Conservation (phyloP, 768 basidiomycete species). For the Agaricus bisporus region DNA sequence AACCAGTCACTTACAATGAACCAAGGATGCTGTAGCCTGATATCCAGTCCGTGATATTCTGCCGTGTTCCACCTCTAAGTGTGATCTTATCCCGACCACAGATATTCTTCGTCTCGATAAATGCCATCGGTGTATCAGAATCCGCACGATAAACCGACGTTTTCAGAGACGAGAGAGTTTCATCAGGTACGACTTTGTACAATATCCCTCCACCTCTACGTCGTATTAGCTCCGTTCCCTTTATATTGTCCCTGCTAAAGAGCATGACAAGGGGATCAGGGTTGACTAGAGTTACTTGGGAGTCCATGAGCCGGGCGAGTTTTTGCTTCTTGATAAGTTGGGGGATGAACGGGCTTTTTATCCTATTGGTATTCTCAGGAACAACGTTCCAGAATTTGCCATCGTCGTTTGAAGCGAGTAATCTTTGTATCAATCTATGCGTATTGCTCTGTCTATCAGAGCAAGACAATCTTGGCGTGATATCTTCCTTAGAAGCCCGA, state of each 20-base stretch:
- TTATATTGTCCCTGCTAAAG: background rate
- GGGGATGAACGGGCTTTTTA: too few species aligned
- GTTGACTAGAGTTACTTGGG: slow-evolving; percentile 2
- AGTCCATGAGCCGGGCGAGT: background rate
- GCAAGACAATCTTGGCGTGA: too few species aligned
- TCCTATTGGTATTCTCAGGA: too few species aligned
- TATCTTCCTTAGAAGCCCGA: too few species aligned
- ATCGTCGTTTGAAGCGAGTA: too few species aligned
- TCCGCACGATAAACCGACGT: background rate
- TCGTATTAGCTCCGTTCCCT: background rate
- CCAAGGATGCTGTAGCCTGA: background rate
- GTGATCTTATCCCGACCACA: slow-evolving; percentile 2
- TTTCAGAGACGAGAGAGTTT: background rate
- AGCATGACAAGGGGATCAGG: background rate
- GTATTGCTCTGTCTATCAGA: too few species aligned
- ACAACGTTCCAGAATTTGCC: too few species aligned
- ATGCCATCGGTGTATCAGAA: background rate
- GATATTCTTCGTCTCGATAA: slow-evolving; percentile 2
- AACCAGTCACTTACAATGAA: background rate
- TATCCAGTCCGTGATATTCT: slow-evolving; percentile 2
- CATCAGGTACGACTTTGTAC: slow-evolving; percentile 2
- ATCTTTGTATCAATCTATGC: too few species aligned
- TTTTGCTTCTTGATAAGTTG: too few species aligned
- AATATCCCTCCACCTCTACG: background rate
- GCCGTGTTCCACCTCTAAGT: background rate